Evolutionary conservation across 2,329 filamentous ascomycete genomes (phyloP).

Genomic region (Fusarium hainanense): DNA sequence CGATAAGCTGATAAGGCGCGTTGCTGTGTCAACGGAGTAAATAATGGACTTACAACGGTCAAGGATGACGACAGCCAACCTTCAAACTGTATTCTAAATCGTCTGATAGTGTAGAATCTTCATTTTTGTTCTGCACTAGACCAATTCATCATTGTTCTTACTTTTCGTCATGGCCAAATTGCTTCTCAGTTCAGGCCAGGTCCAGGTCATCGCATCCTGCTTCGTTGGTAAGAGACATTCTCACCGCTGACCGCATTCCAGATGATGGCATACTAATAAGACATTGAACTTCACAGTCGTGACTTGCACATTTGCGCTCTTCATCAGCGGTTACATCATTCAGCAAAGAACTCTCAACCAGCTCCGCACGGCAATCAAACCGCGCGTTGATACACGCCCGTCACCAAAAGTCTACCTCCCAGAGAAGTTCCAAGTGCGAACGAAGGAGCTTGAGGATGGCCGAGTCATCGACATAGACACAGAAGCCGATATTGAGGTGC

Average conservation of each 20-base stretch:
- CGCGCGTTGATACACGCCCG: slow-evolving; percentile 51
- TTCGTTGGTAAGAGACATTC: slow-evolving; percentile 66
- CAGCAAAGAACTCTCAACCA: slow-evolving; percentile 87
- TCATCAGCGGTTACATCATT: slow-evolving; percentile 86
- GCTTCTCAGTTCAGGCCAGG: slow-evolving; percentile 76
- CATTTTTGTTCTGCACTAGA: not conserved
- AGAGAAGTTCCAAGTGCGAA: slow-evolving; percentile 60
- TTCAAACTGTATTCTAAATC: slow-evolving; percentile 3
- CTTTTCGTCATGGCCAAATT: slow-evolving; percentile 53
- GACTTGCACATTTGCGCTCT: slow-evolving; percentile 82
- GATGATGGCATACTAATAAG: slow-evolving; percentile 15
- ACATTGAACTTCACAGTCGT: slow-evolving; percentile 63
- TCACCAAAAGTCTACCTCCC: slow-evolving; percentile 63
- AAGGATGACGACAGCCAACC: slow-evolving; percentile 32
- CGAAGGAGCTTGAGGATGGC: slow-evolving; percentile 61
- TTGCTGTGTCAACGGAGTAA: slow-evolving; percentile 56
- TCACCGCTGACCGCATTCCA: slow-evolving; percentile 35
- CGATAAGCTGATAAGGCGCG: slow-evolving; percentile 55
- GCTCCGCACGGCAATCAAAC: slow-evolving; percentile 77
- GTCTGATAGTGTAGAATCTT: not conserved
- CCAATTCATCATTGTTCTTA: not conserved
- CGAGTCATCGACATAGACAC: slow-evolving; percentile 55
- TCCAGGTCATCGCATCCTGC: slow-evolving; percentile 74
- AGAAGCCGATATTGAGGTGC: slow-evolving; percentile 48
- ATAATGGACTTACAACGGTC: slow-evolving; percentile 27